Percentiles rank a stretch among this genome's conserved stretches.
These are phyloP conservation scores for Avicennia marina DNA, from an alignment of 257 asterid species.

Conservation along the genomic window DNA sequence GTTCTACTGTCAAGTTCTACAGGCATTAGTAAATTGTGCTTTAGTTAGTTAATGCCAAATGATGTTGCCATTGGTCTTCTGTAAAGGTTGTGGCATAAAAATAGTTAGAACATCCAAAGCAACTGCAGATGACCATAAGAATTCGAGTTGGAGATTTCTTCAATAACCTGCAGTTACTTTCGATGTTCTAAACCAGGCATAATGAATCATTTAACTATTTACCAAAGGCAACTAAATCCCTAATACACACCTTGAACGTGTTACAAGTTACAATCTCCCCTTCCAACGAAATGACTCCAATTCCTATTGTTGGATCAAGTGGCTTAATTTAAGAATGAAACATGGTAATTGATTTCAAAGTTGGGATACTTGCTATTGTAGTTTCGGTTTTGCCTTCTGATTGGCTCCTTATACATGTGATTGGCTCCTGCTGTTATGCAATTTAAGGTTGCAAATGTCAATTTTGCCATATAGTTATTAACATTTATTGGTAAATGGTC, in stretches of 20 bases:
- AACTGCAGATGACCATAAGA: background rate
- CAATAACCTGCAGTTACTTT: background rate
- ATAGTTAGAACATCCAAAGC: background rate
- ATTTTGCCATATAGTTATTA: no score
- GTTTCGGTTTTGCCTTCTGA: no score
- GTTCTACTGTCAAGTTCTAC: background rate
- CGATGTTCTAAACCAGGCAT: background rate
- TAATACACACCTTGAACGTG: background rate
- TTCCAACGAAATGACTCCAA: no score
- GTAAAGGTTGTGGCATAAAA: background rate
- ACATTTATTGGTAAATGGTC: no score
- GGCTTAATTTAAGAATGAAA: no score
- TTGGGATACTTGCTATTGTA: no score
- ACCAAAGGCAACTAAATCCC: background rate
- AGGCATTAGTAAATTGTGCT: conserved; percentile 5
- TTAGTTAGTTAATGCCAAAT: background rate
- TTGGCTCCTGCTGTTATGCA: no score
- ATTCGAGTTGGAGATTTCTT: background rate
- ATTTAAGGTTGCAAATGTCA: no score
- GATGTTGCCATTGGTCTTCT: background rate
- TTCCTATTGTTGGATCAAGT: no score
- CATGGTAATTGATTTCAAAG: no score
- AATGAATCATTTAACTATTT: conserved; percentile 4
- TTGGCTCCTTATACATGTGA: no score
- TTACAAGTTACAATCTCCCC: no score